Base-by-base conservation (phyloP, 2,329 filamentous ascomycete species). In the Monosporascus sp. region DNA sequence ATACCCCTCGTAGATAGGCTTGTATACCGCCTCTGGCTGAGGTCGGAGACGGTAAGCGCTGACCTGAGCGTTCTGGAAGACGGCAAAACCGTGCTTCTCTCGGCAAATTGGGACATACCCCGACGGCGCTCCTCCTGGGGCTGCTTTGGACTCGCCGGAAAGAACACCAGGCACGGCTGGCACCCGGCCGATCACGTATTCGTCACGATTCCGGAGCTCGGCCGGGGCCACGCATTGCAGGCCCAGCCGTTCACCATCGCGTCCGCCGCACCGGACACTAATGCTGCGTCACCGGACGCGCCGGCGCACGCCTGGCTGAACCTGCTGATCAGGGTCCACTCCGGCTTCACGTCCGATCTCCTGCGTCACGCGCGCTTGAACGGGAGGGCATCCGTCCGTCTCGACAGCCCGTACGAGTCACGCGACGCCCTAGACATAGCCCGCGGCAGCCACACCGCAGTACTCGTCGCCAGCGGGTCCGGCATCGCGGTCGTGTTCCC, bases 161-260 rank as follows among this genome's bases (percentile, higher is more conserved):
- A 67, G 53, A 70, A 71, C 60, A 74, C 79, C 58, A 63, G 60
- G 5, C 56, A 73, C 48, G 83, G 83, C 41, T 87, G 84, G 84
- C 63, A 72, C 20, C 78, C 84, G 2, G 81, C 81, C 17, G 81
- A 86, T 60, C 85, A 87, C 64, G 74, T 86, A 48, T 87, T 87
- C 66, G 64, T 87, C 53, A 80, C 79, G 1, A 69, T 87, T 1
- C 83, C 84, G 0, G 70, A 69, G 0, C 72, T 87, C 6, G 78
- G 77, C 2, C 66, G 68, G 3, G 76, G 72, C 51, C 78, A 85
- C 60, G 63, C 70, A 3, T 63, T 85, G 1, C 84, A 87, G 67
- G 75, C 83, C 0, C 84, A 88, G 62, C 85, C 84, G 0, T 87
- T 87, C 66, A 87, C 83, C 8, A 85, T 88, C 51, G 79, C 83